Base-by-base conservation (phyloP, 345 rosid species). In the Melastoma malabathricum region DNA sequence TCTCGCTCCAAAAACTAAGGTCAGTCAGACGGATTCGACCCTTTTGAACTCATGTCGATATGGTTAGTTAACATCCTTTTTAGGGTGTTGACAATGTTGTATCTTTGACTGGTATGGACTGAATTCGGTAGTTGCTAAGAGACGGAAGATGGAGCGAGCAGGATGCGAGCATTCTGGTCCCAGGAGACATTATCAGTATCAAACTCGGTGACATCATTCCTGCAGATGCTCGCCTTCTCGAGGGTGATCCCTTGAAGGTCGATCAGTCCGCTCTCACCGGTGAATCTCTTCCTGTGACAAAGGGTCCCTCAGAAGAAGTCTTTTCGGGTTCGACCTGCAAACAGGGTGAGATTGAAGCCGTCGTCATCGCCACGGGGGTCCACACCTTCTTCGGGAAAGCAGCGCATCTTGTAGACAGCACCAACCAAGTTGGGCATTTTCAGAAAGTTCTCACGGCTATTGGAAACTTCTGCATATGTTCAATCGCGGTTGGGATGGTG, bases 251-350 rank as follows among this genome's bases (percentile, higher is more conserved):
- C 55, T 68, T 89, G 39, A 86, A 89, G 72, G 59, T 89, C 61
- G 97, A 86, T 72, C 97, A 89, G 48, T 89, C 94, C 46, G 84
- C 95, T 27, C 97, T 89, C 44, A 89, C 97, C 3, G 97, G 95
- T 18, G 97, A 89, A 72, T 89, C 97, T 2, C 77, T 89, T 41
- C 89, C 95, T 9, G 86, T 86, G 34, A 83, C 85, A 22, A 86
- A 79, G 75, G 55, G 73, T 16, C 83, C 94, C 6, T 76, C 81
- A 0, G 95, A 85, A 55, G 89, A 83, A 68, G 86, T 89, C 9
- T 89, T 80, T 64, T 89, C 97, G 45, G 94, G 97, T 12, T 89
- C 97, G 12, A 85, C 84, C 14, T 89, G 97, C 59, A 86, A 89
- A 58, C 93, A 85, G 65, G 95, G 95, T 47, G 97, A 89, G 64